phyloP scores from a whole-genome alignment of 2,329 filamentous ascomycete species.

The Phialophora macrospora region DNA sequence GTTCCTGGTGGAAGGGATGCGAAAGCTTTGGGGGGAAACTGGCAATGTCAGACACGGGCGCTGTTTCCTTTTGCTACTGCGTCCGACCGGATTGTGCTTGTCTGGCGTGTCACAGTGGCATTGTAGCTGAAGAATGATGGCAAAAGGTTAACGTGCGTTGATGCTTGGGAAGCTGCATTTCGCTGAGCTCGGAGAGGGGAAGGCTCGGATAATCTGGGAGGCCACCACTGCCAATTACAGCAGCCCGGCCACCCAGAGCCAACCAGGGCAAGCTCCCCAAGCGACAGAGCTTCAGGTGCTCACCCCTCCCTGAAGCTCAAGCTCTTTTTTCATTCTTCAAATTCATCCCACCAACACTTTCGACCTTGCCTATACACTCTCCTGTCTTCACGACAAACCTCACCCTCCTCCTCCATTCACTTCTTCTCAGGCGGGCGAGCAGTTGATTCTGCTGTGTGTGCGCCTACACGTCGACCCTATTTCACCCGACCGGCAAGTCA shows the following conservation, averaged over 20 bases:
- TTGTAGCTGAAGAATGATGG: neutral
- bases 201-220: conserved; percentile 2
- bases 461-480: conserved; percentile 14
- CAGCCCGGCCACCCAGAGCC: neutral
- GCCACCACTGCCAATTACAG: conserved; percentile 20
- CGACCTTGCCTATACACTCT: conserved; percentile 17
- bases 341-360: conserved; percentile 23
- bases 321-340: conserved; percentile 24
- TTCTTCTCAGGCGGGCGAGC: conserved; percentile 3
- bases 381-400: conserved; percentile 2
- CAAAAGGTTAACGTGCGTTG: conserved; percentile 15
- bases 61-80: neutral
- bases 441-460: conserved; percentile 19
- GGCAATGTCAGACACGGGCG: neutral
- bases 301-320: conserved; percentile 16
- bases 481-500: conserved; percentile 26
- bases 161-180: conserved; percentile 11
- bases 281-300: conserved; percentile 8
- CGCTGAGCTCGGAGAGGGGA: conserved; percentile 16
- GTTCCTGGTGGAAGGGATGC: conserved; percentile 8
- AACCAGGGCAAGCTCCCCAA: conserved; percentile 17
- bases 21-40: neutral
- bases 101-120: conserved; percentile 5
- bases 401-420: conserved; percentile 1
- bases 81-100: neutral